Percentiles rank a stretch among this genome's conserved stretches.
These are phyloP conservation scores for Nicotiana rustica DNA, from an alignment of 305 asterid genomes.

Conservation along the genomic window DNA sequence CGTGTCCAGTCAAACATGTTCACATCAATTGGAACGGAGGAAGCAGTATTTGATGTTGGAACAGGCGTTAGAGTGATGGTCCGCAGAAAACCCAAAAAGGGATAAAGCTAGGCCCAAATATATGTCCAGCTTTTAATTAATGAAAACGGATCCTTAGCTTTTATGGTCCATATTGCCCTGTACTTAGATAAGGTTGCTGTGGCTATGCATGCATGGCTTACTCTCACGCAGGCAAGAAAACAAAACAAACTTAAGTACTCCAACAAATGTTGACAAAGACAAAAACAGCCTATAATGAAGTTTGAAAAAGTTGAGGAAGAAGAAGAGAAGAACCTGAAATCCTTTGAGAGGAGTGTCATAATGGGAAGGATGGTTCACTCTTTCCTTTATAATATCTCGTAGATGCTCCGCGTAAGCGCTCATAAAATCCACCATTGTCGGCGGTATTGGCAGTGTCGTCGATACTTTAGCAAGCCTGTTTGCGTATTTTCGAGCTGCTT, in stretches of 20 bases:
- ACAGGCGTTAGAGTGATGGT: background rate
- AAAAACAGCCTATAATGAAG: background rate
- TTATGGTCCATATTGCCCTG: constrained; percentile 23
- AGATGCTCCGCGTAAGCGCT: constrained; percentile 72
- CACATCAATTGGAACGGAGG: too few species aligned
- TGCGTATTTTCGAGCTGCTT: constrained; percentile 76
- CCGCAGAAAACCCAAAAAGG: background rate
- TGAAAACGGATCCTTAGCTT: background rate
- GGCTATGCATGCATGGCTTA: constrained; percentile 33
- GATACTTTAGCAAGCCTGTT: constrained; percentile 74
- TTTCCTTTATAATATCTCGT: constrained; percentile 68
- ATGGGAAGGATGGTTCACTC: constrained; percentile 78
- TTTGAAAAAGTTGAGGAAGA: background rate
- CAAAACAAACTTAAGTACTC: background rate
- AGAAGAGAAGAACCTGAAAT: constrained; percentile 62
- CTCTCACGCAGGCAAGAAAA: background rate
- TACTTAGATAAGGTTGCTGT: constrained; percentile 39
- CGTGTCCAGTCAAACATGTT: too few species aligned
- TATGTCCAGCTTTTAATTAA: too few species aligned
- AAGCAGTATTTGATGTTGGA: too few species aligned
- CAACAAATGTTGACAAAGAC: background rate
- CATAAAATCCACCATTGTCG: constrained; percentile 77
- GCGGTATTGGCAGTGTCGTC: constrained; percentile 50
- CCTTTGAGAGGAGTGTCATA: constrained; percentile 77
- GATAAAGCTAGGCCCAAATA: background rate